Evolutionary conservation across 305 asterid species (phyloP).

Genomic region (Solanum hybrid): DNA sequence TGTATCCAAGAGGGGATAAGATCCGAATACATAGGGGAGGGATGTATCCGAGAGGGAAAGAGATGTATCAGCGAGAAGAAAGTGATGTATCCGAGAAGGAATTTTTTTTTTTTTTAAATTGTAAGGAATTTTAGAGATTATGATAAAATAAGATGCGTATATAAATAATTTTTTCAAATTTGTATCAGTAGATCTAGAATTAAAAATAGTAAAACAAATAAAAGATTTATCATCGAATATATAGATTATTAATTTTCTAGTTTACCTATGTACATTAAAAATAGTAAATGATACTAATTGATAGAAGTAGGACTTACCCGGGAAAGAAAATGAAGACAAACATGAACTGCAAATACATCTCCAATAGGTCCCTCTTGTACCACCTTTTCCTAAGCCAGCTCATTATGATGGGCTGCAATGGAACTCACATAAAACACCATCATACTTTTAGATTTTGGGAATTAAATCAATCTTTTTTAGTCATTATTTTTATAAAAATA

Average conservation of each 20-base stretch:
- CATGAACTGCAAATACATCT: constrained; percentile 89
- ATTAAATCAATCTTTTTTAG: neutral
- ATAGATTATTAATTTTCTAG: too few relatives aligned
- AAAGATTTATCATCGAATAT: neutral
- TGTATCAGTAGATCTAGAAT: neutral
- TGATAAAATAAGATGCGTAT: too few relatives aligned
- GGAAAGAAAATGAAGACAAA: constrained; percentile 76
- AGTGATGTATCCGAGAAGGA: too few relatives aligned
- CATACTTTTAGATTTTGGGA: neutral
- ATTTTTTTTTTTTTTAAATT: too few relatives aligned
- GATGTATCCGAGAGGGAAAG: too few relatives aligned
- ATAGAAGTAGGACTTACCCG: constrained; percentile 39
- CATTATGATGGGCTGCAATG: constrained; percentile 71
- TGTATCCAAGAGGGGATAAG: too few relatives aligned
- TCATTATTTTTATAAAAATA: neutral
- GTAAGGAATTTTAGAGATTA: too few relatives aligned
- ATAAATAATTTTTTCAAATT: too few relatives aligned
- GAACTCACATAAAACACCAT: neutral
- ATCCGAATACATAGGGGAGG: too few relatives aligned
- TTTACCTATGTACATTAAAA: neutral
- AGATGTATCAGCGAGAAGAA: too few relatives aligned
- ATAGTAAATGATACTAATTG: neutral
- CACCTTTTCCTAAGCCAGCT: constrained; percentile 84
- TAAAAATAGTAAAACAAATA: neutral
- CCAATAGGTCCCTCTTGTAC: constrained; percentile 68